These are phyloP conservation scores for Hyaloscypha finlandica DNA, from an alignment of 495 filamentous ascomycete species.

Conservation along the genomic window DNA sequence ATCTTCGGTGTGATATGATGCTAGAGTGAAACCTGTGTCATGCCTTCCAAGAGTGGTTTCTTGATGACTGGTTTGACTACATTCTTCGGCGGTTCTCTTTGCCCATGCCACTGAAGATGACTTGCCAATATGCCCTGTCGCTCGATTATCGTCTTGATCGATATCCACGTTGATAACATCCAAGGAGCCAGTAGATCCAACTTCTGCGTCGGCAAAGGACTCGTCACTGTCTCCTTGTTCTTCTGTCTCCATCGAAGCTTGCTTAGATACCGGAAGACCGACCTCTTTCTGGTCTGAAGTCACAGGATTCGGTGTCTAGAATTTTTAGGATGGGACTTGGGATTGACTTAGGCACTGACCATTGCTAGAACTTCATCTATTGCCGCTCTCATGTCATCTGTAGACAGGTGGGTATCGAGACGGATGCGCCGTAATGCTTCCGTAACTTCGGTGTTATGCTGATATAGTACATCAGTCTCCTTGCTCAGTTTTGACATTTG, in stretches of 20 bases:
- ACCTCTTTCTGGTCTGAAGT: background rate
- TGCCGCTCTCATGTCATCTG: conserved; percentile 42
- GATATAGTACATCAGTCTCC: conserved; percentile 31
- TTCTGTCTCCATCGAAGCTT: conserved; percentile 32
- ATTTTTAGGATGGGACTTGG: background rate
- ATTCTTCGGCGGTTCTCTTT: conserved; percentile 41
- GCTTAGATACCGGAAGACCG: background rate
- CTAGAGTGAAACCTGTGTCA: conserved; percentile 14
- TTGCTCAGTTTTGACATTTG: conserved; percentile 46
- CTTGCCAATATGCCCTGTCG: conserved; percentile 60
- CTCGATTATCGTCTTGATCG: conserved; percentile 50
- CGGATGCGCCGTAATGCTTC: conserved; percentile 38
- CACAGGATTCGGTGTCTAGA: background rate
- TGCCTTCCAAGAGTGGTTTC: background rate
- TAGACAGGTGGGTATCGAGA: conserved; percentile 28
- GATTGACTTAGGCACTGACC: conserved; percentile 15
- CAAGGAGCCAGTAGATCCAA: conserved; percentile 61
- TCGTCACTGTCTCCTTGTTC: conserved; percentile 39
- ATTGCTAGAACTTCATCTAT: conserved; percentile 27
- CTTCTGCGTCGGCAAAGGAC: conserved; percentile 42
- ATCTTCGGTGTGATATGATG: conserved; percentile 58
- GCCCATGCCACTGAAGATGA: conserved; percentile 64
- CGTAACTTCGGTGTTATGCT: conserved; percentile 44
- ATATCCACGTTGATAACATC: conserved; percentile 64
- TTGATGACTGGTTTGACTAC: conserved; percentile 18